A percentile compares a stretch with the other conserved stretches of the same genome.
Evolutionary conservation across 768 basidiomycete species (phyloP).

Genomic region (Daedaleopsis sinensis): DNA sequence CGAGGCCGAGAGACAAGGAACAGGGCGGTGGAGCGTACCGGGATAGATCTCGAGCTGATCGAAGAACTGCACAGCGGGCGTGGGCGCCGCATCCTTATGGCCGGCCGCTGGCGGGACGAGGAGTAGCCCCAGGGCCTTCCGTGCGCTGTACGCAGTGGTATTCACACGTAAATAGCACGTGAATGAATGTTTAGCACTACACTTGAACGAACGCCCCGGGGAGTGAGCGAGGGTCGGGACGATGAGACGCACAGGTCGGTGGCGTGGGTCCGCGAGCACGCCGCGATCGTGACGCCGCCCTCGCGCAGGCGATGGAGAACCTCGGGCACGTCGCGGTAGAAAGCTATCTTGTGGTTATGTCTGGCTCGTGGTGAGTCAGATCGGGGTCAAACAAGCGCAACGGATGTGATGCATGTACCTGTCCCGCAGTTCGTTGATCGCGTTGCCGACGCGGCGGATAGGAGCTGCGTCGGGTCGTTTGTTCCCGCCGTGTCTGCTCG

Average conservation of each 20-base stretch:
- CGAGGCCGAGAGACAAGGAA: not conserved
- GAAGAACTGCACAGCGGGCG: constrained; percentile 62
- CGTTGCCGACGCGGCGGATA: constrained; percentile 49
- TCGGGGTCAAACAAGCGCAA: not conserved
- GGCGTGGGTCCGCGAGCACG: constrained; percentile 74
- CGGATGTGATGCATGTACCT: constrained; percentile 33
- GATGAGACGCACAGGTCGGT: constrained; percentile 60
- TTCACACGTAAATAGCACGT: too few relatives aligned
- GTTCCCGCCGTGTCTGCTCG: not conserved
- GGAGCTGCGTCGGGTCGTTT: constrained; percentile 43
- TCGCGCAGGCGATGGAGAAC: constrained; percentile 64
- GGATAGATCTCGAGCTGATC: constrained; percentile 78
- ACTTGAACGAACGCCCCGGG: not conserved
- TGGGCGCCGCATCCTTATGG: constrained; percentile 35
- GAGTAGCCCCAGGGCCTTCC: constrained; percentile 69
- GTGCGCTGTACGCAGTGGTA: constrained; percentile 67
- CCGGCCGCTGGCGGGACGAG: constrained; percentile 47
- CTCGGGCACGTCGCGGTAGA: constrained; percentile 77
- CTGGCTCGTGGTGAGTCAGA: constrained; percentile 33
- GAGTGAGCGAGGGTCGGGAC: not conserved
- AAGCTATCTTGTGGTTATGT: constrained; percentile 57
- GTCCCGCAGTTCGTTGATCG: constrained; percentile 54
- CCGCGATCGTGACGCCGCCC: constrained; percentile 60
- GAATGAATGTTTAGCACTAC: too few relatives aligned
- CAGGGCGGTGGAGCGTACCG: constrained; percentile 35